Evolutionary conservation across 805 yeast genomes (phyloP).

Genomic region (Lipomyces orientalis): DNA sequence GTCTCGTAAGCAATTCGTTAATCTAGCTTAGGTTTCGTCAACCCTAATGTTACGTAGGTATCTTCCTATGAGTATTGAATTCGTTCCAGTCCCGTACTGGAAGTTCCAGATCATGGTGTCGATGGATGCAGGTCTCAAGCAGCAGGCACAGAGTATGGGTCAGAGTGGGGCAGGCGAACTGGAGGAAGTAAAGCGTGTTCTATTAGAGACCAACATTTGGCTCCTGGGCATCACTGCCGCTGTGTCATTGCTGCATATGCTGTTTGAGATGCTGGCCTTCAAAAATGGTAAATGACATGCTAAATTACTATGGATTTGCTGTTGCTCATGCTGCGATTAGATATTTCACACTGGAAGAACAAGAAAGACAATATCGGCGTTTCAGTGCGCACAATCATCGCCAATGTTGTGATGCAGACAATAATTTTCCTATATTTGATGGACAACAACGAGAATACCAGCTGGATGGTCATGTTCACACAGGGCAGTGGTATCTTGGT

Average conservation of each 20-base stretch:
- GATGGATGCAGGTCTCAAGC: constrained; percentile 44
- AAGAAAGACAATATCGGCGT: constrained; percentile 51
- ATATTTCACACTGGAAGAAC: constrained; percentile 51
- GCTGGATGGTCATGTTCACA: constrained; percentile 47
- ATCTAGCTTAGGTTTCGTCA: neutral
- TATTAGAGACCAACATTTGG: constrained; percentile 49
- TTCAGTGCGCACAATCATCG: constrained; percentile 49
- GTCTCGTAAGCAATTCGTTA: constrained; percentile 11
- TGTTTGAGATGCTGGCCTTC: constrained; percentile 51
- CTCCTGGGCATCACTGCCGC: constrained; percentile 45
- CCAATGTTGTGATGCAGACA: constrained; percentile 50
- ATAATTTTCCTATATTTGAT: constrained; percentile 49
- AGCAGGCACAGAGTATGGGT: constrained; percentile 42
- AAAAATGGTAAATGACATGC: constrained; percentile 41
- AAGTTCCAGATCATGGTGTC: constrained; percentile 45
- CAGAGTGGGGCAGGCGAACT: constrained; percentile 46
- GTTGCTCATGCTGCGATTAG: constrained; percentile 31
- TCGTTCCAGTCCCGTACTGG: constrained; percentile 44
- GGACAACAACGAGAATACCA: constrained; percentile 50
- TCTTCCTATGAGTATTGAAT: constrained; percentile 43
- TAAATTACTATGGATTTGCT: constrained; percentile 3
- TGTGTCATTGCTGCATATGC: constrained; percentile 48
- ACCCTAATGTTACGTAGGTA: neutral
- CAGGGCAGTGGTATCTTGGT: constrained; percentile 50
- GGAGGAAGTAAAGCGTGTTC: constrained; percentile 47